These are phyloP conservation scores for Elsinoe batatas DNA, from an alignment of 2,329 filamentous ascomycete genomes.

Conservation along the genomic window DNA sequence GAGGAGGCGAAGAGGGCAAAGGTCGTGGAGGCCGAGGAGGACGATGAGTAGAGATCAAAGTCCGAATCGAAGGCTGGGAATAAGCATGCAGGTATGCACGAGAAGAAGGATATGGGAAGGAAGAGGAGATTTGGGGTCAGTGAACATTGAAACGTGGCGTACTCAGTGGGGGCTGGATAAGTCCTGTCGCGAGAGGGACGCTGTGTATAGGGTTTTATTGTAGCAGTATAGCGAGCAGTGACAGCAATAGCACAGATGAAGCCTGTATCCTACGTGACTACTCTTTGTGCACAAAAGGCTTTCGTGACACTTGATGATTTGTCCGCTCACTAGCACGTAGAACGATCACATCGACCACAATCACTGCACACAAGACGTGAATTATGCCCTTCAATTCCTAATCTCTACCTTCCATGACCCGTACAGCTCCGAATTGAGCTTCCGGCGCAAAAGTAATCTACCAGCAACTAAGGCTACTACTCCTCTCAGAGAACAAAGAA, in stretches of 20 bases:
- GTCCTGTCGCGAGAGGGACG: neutral
- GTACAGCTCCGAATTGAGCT: too few species aligned
- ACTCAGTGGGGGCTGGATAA: neutral
- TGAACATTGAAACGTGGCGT: neutral
- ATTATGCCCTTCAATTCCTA: too few species aligned
- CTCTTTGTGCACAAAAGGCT: neutral
- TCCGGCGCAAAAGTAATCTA: too few species aligned
- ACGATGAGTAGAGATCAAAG: conserved; percentile 17
- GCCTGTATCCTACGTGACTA: neutral
- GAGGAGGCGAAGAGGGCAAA: conserved; percentile 23
- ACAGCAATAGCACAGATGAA: neutral
- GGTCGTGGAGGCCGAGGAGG: conserved; percentile 17
- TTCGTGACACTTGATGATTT: neutral
- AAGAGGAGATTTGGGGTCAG: neutral
- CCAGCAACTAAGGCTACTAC: too few species aligned
- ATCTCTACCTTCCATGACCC: too few species aligned
- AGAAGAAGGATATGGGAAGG: neutral
- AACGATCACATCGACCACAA: too few species aligned
- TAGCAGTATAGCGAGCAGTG: neutral
- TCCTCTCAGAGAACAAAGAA: neutral
- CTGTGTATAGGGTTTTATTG: neutral
- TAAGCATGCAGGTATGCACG: neutral
- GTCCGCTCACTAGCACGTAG: too few species aligned
- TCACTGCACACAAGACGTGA: too few species aligned
- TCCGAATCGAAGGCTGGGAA: neutral